phyloP scores from a whole-genome alignment of 371 early-diverging fungal species.

The Mucor circinelloides region DNA sequence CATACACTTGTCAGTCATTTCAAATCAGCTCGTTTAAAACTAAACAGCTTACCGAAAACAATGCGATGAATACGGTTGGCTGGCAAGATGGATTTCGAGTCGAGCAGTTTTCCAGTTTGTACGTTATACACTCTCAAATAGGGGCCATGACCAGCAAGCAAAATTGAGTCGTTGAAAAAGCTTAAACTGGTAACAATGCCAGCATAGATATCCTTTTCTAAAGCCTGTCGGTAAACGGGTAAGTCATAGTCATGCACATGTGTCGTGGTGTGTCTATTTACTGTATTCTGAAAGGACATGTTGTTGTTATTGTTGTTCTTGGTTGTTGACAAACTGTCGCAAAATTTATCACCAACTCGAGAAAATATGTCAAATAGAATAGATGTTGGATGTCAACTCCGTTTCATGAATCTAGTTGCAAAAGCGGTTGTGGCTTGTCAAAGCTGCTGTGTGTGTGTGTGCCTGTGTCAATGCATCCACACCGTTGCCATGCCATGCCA shows the following conservation, averaged over 20 bases:
- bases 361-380: not conserved
- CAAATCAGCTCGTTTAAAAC: too few relatives aligned
- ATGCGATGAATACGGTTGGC: slow-evolving; percentile 62
- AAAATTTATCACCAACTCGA: not conserved
- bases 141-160: slow-evolving; percentile 68
- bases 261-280: not conserved
- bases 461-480: not conserved
- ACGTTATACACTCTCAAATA: slow-evolving; percentile 59
- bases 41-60: slow-evolving; percentile 50
- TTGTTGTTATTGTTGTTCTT: not conserved
- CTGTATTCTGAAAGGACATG: slow-evolving; percentile 1
- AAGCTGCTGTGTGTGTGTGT: not conserved
- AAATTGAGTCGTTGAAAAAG: slow-evolving; percentile 52
- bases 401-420: not conserved
- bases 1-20: too few relatives aligned
- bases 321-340: too few relatives aligned
- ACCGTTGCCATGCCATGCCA: too few relatives aligned
- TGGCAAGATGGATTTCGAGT: slow-evolving; percentile 38
- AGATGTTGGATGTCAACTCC: not conserved
- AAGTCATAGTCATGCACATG: too few relatives aligned
- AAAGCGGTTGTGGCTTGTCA: not conserved
- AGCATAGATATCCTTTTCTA: slow-evolving; percentile 48
- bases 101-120: slow-evolving; percentile 41
- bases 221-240: too few relatives aligned
- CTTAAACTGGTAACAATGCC: slow-evolving; percentile 60